Evolutionary conservation across 805 yeast species (phyloP).

Genomic region (Cyberlindnera subsufficiens): DNA sequence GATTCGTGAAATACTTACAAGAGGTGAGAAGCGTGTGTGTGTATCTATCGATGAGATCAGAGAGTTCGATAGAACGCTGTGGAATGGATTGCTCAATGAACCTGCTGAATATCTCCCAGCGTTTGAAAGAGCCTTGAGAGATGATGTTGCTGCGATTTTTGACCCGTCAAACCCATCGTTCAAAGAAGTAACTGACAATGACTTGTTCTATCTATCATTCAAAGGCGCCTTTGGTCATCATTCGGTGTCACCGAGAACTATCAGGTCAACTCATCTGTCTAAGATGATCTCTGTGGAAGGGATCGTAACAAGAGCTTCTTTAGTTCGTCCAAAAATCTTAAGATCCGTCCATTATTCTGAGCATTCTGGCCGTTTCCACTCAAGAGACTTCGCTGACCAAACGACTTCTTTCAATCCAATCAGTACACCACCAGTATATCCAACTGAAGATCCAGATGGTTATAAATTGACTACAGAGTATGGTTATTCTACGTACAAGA

Average conservation of each 20-base stretch:
- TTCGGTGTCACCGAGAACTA: constrained; percentile 80
- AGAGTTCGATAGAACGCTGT: constrained; percentile 71
- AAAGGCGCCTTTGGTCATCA: constrained; percentile 90
- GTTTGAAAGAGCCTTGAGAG: constrained; percentile 79
- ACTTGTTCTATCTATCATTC: constrained; percentile 70
- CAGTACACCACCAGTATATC: constrained; percentile 79
- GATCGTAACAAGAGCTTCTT: constrained; percentile 87
- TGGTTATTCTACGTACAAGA: constrained; percentile 87
- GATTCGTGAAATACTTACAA: constrained; percentile 67
- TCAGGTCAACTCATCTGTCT: constrained; percentile 70
- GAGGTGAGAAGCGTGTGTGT: constrained; percentile 58
- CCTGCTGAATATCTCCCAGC: constrained; percentile 91
- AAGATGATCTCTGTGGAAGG: constrained; percentile 88
- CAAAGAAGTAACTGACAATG: constrained; percentile 49
- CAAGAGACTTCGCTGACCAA: constrained; percentile 88
- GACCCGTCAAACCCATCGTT: constrained; percentile 53
- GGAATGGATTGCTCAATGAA: constrained; percentile 64
- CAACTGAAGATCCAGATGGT: constrained; percentile 90
- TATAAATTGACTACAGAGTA: constrained; percentile 85
- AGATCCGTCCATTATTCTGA: constrained; percentile 93
- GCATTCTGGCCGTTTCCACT: constrained; percentile 74
- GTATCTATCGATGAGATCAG: constrained; percentile 85
- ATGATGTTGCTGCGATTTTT: constrained; percentile 67
- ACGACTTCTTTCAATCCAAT: constrained; percentile 86
- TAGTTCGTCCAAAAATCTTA: constrained; percentile 87